Conservation (phyloP, 2,329 filamentous ascomycete genomes). For the Fusarium verticillioides region DNA sequence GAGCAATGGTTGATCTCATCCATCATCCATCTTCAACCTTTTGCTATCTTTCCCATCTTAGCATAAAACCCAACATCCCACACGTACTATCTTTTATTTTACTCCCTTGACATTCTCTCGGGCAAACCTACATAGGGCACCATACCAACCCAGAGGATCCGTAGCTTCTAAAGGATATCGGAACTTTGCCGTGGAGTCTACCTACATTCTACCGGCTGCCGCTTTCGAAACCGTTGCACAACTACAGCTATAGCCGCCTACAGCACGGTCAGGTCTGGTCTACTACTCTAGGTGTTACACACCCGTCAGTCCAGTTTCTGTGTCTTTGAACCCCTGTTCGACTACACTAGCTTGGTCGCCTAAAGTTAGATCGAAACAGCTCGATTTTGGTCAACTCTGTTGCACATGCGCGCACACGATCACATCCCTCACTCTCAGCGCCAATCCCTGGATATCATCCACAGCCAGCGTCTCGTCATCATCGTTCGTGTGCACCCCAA, state of each 20-base stretch:
- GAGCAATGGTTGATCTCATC: slow-evolving; percentile 16
- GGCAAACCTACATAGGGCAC: not conserved
- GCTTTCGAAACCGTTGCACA: slow-evolving; percentile 13
- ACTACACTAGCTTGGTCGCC: slow-evolving; percentile 26
- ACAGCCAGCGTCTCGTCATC: slow-evolving; percentile 19
- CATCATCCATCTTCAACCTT: slow-evolving; percentile 11
- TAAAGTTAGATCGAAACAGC: slow-evolving; percentile 36
- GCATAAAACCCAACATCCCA: not conserved
- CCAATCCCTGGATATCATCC: slow-evolving; percentile 25
- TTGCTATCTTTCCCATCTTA: not conserved
- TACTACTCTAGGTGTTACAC: not conserved
- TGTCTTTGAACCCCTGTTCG: slow-evolving; percentile 28
- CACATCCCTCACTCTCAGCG: slow-evolving; percentile 21
- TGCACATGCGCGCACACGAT: slow-evolving; percentile 35
- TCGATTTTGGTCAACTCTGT: slow-evolving; percentile 31
- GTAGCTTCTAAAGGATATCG: not conserved
- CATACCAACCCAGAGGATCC: not conserved
- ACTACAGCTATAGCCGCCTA: not conserved
- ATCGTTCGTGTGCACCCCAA: slow-evolving; percentile 24
- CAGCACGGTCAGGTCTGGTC: slow-evolving; percentile 5
- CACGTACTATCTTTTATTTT: not conserved
- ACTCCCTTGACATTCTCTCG: not conserved
- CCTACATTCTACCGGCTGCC: not conserved
- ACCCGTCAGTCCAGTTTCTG: slow-evolving; percentile 7
- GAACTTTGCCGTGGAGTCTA: slow-evolving; percentile 14